Percentiles rank a stretch among this genome's conserved stretches.
Evolutionary conservation across 2,329 filamentous ascomycete species (phyloP).

Genomic region (Blastomyces parvus): DNA sequence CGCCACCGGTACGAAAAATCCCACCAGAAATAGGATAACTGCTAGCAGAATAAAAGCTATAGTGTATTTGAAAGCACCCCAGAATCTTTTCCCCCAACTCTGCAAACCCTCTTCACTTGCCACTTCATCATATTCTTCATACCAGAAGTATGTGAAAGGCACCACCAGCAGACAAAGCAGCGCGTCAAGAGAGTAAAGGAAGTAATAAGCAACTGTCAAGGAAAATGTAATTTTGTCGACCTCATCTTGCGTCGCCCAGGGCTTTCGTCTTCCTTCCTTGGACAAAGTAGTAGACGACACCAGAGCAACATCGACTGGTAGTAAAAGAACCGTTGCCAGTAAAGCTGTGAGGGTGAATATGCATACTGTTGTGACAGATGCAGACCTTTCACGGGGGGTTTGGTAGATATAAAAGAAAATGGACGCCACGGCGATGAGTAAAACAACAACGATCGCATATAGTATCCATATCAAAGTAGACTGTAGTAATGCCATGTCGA

Average conservation of each 20-base stretch:
- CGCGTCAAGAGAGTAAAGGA: conserved; percentile 83
- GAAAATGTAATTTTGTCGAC: conserved; percentile 70
- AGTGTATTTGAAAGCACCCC: conserved; percentile 86
- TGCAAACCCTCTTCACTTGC: conserved; percentile 71
- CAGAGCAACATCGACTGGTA: conserved; percentile 91
- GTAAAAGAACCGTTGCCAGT: conserved; percentile 80
- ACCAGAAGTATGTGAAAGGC: conserved; percentile 96
- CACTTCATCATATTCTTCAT: conserved; percentile 92
- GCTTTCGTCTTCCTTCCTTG: conserved; percentile 71
- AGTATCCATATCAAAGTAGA: conserved; percentile 90
- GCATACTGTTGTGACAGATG: conserved; percentile 70
- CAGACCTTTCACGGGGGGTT: conserved; percentile 73
- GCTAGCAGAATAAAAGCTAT: conserved; percentile 69
- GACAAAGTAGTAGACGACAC: conserved; percentile 78
- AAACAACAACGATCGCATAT: conserved; percentile 70
- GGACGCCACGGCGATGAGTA: conserved; percentile 66
- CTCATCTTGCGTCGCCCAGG: conserved; percentile 80
- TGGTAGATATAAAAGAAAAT: conserved; percentile 91
- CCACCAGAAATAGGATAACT: conserved; percentile 75
- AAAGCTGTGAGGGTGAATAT: conserved; percentile 79
- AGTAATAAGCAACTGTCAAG: conserved; percentile 83
- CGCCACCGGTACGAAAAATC: conserved; percentile 84
- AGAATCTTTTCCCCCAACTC: conserved; percentile 60
- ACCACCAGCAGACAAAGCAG: conserved; percentile 80
- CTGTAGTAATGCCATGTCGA: conserved; percentile 60